Base-by-base conservation (phyloP, 371 early-diverging fungal species). In the Quaeritorhiza haematococci region DNA sequence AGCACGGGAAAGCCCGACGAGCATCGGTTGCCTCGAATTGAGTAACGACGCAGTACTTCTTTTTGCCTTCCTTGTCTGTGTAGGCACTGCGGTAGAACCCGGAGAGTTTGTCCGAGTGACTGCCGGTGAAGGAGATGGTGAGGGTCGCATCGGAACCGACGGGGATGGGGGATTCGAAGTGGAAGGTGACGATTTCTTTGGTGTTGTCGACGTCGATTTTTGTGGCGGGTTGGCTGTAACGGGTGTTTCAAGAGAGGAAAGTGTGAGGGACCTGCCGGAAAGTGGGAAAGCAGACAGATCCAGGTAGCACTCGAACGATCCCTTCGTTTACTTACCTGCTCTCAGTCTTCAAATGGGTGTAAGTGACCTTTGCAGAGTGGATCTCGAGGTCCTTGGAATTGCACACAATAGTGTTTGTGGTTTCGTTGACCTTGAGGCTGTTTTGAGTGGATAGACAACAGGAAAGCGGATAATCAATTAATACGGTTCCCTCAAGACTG, bases 11-110 rank as follows among this genome's bases (percentile, higher is more conserved):
- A 10, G 86, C 89, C 33, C 85, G 76, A 53, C 96, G 81, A n/a
- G 91, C 90, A 70, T 87, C 86, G 13, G 93, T 90, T n/a, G 96
- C 81, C 72, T 94, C 93, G 75, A 94, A 95, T 68, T 96, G 94
- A 15, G 94, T 95, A 27, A 83, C 84, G 21, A 84, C 88, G 75
- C 92, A 75, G 63, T 74, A 82, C 68, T 84, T 80, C 54, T 76
- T 83, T 48, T 82, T 63, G 29, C 58, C 67, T 38, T 78, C 62
- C 2, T 56, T 52, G 62, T 87, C 84, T 21, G 75, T 80, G 67
- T 88, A 93, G 7, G 71, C 68, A 45, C 82, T 78, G 34, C 92
- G 79, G 72, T 94, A 94, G 64, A 94, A 91, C 0, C 95, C 94
- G 55, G 72, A 72, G 87, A 94, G 83, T 58, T 87, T 73, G 66